Evolutionary conservation across 768 basidiomycete genomes (phyloP).

Genomic region (Paxillus ammoniavirescens): DNA sequence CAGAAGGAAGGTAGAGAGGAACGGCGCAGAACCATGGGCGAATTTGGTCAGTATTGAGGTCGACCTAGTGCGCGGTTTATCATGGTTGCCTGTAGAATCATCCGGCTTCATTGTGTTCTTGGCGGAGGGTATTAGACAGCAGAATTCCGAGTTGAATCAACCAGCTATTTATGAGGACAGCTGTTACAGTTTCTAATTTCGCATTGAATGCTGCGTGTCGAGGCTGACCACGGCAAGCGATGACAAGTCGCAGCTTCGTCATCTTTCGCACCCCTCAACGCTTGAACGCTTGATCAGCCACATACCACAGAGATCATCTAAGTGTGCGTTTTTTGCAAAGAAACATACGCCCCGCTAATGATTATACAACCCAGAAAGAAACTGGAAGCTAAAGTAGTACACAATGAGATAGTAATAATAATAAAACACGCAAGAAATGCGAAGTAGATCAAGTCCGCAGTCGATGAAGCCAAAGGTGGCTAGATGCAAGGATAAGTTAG

Average conservation of each 20-base stretch:
- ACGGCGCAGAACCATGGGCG: conserved; percentile 70
- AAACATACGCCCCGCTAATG: neutral
- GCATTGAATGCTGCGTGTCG: too few species aligned
- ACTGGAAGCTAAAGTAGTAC: neutral
- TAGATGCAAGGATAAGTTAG: neutral
- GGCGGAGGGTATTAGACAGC: too few species aligned
- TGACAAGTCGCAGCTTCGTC: too few species aligned
- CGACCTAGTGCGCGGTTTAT: neutral
- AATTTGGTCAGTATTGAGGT: conserved; percentile 48
- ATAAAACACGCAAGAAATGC: neutral
- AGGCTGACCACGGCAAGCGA: too few species aligned
- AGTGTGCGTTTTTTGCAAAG: neutral
- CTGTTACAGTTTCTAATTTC: too few species aligned
- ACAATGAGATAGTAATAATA: neutral
- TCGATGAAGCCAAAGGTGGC: neutral
- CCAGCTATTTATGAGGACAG: too few species aligned
- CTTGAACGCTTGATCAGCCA: too few species aligned
- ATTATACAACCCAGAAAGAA: neutral
- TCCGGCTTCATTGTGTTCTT: too few species aligned
- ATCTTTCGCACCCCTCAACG: too few species aligned
- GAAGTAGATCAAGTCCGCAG: neutral
- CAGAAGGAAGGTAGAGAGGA: conserved; percentile 68
- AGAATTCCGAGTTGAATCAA: too few species aligned
- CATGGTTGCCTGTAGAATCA: too few species aligned
- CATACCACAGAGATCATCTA: too few species aligned